phyloP scores from a whole-genome alignment of 768 basidiomycete species.

The Mycena kentingensis region DNA sequence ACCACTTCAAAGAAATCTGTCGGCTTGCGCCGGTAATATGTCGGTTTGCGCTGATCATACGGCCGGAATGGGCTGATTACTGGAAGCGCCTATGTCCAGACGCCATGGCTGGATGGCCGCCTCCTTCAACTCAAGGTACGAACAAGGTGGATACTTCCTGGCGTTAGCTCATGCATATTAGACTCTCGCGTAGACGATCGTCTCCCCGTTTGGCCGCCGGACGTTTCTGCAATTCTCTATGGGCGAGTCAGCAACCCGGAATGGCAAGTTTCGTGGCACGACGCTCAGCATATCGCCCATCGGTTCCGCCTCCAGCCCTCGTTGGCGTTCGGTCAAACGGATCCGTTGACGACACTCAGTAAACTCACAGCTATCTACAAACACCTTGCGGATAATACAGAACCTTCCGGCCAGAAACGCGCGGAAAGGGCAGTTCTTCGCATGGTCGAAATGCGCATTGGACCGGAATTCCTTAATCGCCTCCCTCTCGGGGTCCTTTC shows the following conservation, averaged over 20 bases:
- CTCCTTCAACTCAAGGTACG: slow-evolving; percentile 45
- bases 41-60: slow-evolving; percentile 58
- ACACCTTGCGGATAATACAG: slow-evolving; percentile 56
- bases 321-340: slow-evolving; percentile 61
- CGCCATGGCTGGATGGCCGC: slow-evolving; percentile 61
- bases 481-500: slow-evolving; percentile 72
- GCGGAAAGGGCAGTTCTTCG: slow-evolving; percentile 64
- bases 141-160: slow-evolving; percentile 10
- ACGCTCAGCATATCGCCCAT: slow-evolving; percentile 48
- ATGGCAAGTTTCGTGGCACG: slow-evolving; percentile 60
- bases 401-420: slow-evolving; percentile 57
- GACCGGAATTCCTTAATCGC: slow-evolving; percentile 50
- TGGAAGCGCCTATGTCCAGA: slow-evolving; percentile 83
- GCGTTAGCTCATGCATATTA: slow-evolving; percentile 29
- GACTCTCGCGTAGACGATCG: slow-evolving; percentile 63
- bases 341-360: slow-evolving; percentile 57
- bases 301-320: slow-evolving; percentile 54
- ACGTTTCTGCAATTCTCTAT: slow-evolving; percentile 68
- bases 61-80: slow-evolving; percentile 90
- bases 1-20: slow-evolving; percentile 56
- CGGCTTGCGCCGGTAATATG: slow-evolving; percentile 66
- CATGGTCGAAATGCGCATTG: slow-evolving; percentile 52
- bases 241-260: slow-evolving; percentile 65
- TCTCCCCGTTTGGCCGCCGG: slow-evolving; percentile 76
- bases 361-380: slow-evolving; percentile 59